Base-by-base conservation (phyloP, 345 rosid genomes). In the Pugionium dolabratum region DNA sequence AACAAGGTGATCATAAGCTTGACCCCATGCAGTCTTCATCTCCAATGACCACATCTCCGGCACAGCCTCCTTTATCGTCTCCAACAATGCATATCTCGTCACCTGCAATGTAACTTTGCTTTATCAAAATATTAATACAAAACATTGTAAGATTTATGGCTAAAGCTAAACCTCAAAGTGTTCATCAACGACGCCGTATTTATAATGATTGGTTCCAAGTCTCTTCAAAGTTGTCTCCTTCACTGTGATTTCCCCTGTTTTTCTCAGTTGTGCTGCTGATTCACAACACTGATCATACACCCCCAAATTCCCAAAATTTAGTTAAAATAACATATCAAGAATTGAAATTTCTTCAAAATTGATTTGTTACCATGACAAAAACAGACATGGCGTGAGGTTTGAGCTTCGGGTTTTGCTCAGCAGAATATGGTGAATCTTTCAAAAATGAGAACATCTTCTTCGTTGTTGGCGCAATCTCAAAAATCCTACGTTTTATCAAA, bases 11-110 rank as follows among this genome's bases (percentile, higher is more conserved):
- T 91, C 96, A 74, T 87, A 91, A 48, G 95, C 92, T 67, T 83
- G 79, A 53, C 80, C 90, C 89, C 96, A 87, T 10, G 96, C 95
- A 37, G 59, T 69, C 78, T 89, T 89, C 96, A 87, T 84, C 61
- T 86, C 89, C 10, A 82, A 71, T 25, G 91, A 86, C 95, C 96
- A 85, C 85, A 89, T 86, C 74, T 91, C 96, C 4, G 85, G 84
- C 7, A 87, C 85, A 5, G 89, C 98, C 36, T 85, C 96, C 49
- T 84, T 83, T 69, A 91, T 81, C 27, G 84, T 87, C 61, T 89
- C 95, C 75, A 85, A 1, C 46, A 91, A 67, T 49, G 98, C 89
- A 82, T 75, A 89, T 72, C 78, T 87, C 0, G 84, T 66, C 35
- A 89, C 93, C 97, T 85, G 53, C 51, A 31, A 25, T n/a, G n/a